Base-by-base conservation (phyloP, 2,329 filamentous ascomycete species). In the Trichoderma semiorbis region DNA sequence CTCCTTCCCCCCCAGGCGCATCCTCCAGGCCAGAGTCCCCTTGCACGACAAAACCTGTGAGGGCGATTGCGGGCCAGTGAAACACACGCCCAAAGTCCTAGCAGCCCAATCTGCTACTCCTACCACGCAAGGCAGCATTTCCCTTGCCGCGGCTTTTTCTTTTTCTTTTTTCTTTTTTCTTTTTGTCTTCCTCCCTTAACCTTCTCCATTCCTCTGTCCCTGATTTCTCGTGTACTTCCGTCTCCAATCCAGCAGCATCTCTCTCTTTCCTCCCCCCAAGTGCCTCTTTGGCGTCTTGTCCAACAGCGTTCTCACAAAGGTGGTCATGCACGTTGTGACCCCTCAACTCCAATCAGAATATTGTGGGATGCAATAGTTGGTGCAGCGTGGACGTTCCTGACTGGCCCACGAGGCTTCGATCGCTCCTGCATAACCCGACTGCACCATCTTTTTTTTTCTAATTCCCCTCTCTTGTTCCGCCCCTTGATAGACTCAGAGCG, bases 371-470 rank as follows among this genome's bases (percentile, higher is more conserved):
- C 73, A 63, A 67, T 71, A 73, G 72, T 74, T 68, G 58, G 62
- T 74, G 76, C 75, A 75, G 74, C 74, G 73, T 74, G 72, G 74
- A 76, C 73, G 62, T 68, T 72, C 73, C 74, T 75, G 74, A 77
- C 74, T 78, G 76, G 76, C 71, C 72, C 63, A 63, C 71, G 72
- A 72, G 66, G 72, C 69, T 70, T 72, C 70, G 34, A 70, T 74
- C 60, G 69, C 69, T 73, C 57, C 63, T 73, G 72, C 72, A 73
- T 73, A 72, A 69, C 63, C 55, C 69, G 55, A 66, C 71, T 66
- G 69, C 68, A 72, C 68, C 71, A 61, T 53, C 32, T 47, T 68
- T 32, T 47, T 53, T 57, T 43, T 30, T 32, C 55, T 53, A 34
- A 69, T 67, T 30, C 64, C 69, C 57, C 63, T 68, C 70, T 62